A percentile compares a stretch with the other conserved stretches of the same genome.
phyloP scores from a whole-genome alignment of 2,329 filamentous ascomycete genomes.

The Parasarocladium wereldwijsianum region DNA sequence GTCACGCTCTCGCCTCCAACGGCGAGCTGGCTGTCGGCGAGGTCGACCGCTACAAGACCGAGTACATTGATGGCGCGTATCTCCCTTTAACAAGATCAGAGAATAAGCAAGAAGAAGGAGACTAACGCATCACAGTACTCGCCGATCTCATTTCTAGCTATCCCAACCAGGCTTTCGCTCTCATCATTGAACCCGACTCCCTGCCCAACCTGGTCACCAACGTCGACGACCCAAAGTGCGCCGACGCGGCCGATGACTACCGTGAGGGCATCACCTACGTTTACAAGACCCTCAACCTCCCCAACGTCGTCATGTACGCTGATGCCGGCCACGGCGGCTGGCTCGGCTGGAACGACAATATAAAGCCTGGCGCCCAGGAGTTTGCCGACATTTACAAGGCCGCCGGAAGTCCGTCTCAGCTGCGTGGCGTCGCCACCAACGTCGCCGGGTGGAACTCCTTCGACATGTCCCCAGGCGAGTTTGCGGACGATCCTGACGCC shows the following conservation, averaged over 20 bases:
- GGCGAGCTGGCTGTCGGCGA: slow-evolving; percentile 44
- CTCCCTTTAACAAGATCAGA: background rate
- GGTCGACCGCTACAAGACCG: slow-evolving; percentile 24
- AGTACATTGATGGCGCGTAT: slow-evolving; percentile 24
- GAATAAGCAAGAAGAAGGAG: too few species aligned
- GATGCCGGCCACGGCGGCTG: slow-evolving; percentile 51
- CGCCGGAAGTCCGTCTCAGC: slow-evolving; percentile 20
- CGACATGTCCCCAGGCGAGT: slow-evolving; percentile 22
- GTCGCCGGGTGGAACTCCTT: slow-evolving; percentile 25
- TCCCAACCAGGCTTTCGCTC: slow-evolving; percentile 30
- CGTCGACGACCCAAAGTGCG: slow-evolving; percentile 35
- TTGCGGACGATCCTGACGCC: slow-evolving; percentile 24
- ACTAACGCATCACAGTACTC: slow-evolving; percentile 18
- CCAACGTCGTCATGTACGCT: slow-evolving; percentile 49
- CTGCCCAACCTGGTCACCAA: slow-evolving; percentile 51
- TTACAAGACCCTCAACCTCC: slow-evolving; percentile 37
- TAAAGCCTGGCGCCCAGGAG: slow-evolving; percentile 25
- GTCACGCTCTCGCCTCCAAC: slow-evolving; percentile 48
- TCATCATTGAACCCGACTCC: slow-evolving; percentile 43
- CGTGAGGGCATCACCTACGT: slow-evolving; percentile 29
- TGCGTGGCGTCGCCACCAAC: slow-evolving; percentile 24
- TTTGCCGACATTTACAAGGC: slow-evolving; percentile 22
- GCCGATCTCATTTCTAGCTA: slow-evolving; percentile 35
- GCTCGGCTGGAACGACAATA: slow-evolving; percentile 50
- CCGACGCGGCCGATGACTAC: slow-evolving; percentile 37